Evolutionary conservation across 2,329 filamentous ascomycete species (phyloP).

Genomic region (Penicillium aurantiogriseum): DNA sequence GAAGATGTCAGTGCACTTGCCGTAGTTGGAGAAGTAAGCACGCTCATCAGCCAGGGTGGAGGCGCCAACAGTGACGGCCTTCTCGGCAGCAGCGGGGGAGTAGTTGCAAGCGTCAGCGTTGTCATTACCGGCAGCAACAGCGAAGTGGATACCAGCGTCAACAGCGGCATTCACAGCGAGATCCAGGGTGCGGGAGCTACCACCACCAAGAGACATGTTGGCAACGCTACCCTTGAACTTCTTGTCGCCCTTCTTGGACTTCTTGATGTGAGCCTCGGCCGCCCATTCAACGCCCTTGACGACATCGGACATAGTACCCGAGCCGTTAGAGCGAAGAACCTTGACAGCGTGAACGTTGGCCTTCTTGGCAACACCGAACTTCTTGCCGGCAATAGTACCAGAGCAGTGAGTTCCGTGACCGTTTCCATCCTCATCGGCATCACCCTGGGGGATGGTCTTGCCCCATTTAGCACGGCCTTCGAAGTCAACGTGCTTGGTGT

Average conservation of each 20-base stretch:
- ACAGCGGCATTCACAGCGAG: conserved; percentile 92
- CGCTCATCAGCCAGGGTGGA: conserved; percentile 91
- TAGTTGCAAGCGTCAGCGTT: conserved; percentile 99
- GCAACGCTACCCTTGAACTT: conserved; percentile 98
- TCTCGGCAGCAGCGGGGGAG: conserved; percentile 87
- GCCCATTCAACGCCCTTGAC: conserved; percentile 98
- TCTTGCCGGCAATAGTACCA: conserved; percentile 94
- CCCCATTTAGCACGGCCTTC: conserved; percentile 95
- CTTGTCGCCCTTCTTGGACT: conserved; percentile 80
- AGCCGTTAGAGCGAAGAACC: conserved; percentile 95
- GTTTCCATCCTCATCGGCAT: conserved; percentile 90
- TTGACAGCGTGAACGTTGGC: conserved; percentile 96
- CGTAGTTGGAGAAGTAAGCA: conserved; percentile 99
- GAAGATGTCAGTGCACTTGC: conserved; percentile 99
- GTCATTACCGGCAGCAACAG: conserved; percentile 97
- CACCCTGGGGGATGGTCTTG: conserved; percentile 84
- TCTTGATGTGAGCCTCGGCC: conserved; percentile 72
- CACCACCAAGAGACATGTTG: conserved; percentile 99
- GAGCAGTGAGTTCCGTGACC: conserved; percentile 99
- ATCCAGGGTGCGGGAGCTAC: conserved; percentile 91
- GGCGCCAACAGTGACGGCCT: conserved; percentile 93
- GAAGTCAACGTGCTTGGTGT: conserved; percentile 91
- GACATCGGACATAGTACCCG: conserved; percentile 97
- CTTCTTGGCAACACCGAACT: conserved; percentile 99
- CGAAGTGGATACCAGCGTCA: conserved; percentile 89